Conservation (phyloP, 306 rosid species). For the Crataegus laevigata region DNA sequence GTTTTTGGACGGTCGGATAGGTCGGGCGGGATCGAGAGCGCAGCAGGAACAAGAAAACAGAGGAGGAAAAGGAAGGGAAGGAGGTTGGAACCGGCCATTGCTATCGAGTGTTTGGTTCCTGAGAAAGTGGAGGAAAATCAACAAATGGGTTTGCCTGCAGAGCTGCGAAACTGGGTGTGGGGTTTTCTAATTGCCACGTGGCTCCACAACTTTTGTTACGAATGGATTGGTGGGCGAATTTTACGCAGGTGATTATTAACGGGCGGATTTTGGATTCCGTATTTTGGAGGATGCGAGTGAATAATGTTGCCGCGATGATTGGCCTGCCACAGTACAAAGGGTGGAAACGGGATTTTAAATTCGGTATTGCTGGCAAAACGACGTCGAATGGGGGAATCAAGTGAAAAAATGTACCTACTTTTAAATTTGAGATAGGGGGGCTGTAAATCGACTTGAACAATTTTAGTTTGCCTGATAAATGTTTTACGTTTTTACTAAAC, state of each 20-base stretch:
- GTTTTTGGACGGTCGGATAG: constrained; percentile 38
- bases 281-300: not conserved
- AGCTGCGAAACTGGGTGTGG: not conserved
- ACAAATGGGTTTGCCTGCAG: not conserved
- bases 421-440: too few species aligned
- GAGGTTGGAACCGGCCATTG: constrained; percentile 8
- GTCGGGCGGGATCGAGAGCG: constrained; percentile 9
- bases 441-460: too few species aligned
- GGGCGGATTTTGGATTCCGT: not conserved
- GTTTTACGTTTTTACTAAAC: too few species aligned
- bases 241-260: too few species aligned
- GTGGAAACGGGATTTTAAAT: not conserved
- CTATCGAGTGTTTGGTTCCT: not conserved
- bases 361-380: not conserved
- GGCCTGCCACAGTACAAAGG: not conserved
- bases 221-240: not conserved
- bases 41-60: not conserved
- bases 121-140: not conserved
- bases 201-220: too few species aligned
- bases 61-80: constrained; percentile 8
- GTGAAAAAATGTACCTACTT: not conserved
- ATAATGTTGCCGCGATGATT: not conserved
- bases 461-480: too few species aligned
- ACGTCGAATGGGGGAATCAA: not conserved
- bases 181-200: not conserved